These are phyloP conservation scores for Mucor indicus DNA, from an alignment of 371 early-diverging fungal genomes.

Conservation along the genomic window DNA sequence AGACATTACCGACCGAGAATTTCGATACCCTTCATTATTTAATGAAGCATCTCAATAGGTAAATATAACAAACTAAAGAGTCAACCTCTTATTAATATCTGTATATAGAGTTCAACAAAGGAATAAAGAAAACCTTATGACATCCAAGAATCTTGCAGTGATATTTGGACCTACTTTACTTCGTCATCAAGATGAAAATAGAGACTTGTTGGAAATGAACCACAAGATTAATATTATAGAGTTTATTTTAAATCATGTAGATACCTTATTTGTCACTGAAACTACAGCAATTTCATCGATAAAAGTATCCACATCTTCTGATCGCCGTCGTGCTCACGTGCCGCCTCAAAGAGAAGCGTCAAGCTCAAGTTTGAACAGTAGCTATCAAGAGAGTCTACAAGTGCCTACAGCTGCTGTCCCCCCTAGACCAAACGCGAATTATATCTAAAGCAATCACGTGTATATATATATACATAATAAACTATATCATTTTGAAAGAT, in stretches of 20 bases:
- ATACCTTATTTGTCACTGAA: constrained; percentile 27
- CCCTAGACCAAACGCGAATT: constrained; percentile 28
- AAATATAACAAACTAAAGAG: background rate
- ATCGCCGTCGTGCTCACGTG: background rate
- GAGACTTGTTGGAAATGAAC: constrained; percentile 79
- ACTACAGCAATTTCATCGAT: constrained; percentile 8
- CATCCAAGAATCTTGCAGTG: constrained; percentile 83
- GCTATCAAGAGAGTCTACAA: no score
- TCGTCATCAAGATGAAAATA: constrained; percentile 58
- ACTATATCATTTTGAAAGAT: no score
- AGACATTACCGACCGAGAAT: constrained; percentile 37
- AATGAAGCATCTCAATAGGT: constrained; percentile 38
- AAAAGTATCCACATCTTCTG: background rate
- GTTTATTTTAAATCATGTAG: constrained; percentile 52
- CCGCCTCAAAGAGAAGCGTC: background rate
- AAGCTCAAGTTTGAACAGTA: background rate
- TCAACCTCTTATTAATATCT: background rate
- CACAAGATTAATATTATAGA: constrained; percentile 73
- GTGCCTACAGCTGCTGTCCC: constrained; percentile 19
- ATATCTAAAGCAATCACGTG: constrained; percentile 10
- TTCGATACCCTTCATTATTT: constrained; percentile 42
- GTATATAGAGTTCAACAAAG: constrained; percentile 47
- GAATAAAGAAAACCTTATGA: constrained; percentile 79
- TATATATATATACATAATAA: no score
- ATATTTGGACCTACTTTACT: constrained; percentile 94